These are phyloP conservation scores for Odontarrhena argentea DNA, from an alignment of 345 rosid genomes.

Conservation along the genomic window DNA sequence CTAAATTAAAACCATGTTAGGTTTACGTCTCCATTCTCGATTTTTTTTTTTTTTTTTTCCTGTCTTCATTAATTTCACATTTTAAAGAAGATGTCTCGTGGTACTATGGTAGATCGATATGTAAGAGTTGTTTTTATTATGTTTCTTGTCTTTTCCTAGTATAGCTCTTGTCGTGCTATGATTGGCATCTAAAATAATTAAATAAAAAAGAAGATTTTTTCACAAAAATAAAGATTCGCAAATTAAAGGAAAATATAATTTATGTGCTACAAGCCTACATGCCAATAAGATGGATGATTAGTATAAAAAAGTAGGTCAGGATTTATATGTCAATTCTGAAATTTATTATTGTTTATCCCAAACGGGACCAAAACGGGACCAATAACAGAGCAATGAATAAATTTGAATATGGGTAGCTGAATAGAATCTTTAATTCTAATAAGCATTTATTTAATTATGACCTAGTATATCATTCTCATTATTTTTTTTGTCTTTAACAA, in stretches of 20 bases:
- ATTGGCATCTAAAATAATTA: constrained; percentile 4
- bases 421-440: too few species aligned
- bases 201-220: background rate
- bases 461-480: too few species aligned
- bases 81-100: constrained; percentile 7
- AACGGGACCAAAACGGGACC: too few species aligned
- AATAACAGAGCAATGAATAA: too few species aligned
- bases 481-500: too few species aligned
- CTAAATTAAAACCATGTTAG: constrained; percentile 22
- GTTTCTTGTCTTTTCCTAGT: background rate
- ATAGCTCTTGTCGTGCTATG: constrained; percentile 25
- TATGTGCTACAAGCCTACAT: background rate
- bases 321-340: too few species aligned
- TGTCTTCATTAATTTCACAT: background rate
- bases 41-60: background rate
- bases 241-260: background rate
- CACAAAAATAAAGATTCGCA: background rate
- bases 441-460: too few species aligned
- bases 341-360: too few species aligned
- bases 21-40: constrained; percentile 29
- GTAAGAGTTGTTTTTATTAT: background rate
- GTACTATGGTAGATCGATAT: constrained; percentile 13
- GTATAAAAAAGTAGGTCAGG: too few species aligned
- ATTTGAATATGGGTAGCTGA: too few species aligned
- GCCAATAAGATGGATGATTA: too few species aligned